These are phyloP conservation scores for Diplodia scrobiculata DNA, from an alignment of 2,329 filamentous ascomycete genomes.

Conservation along the genomic window DNA sequence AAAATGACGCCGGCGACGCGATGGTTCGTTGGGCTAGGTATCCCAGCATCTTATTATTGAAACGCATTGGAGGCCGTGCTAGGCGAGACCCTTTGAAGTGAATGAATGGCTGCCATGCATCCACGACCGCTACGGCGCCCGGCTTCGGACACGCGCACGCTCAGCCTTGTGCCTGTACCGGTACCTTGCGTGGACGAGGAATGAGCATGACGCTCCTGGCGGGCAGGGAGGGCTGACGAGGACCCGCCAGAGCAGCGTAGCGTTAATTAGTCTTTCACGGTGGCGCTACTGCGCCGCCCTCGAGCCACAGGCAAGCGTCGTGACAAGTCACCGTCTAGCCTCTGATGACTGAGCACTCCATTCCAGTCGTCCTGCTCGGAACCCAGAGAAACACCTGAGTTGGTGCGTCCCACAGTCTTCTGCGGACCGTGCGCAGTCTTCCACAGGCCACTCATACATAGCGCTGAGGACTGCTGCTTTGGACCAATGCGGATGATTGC, in stretches of 20 bases:
- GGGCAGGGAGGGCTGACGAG: constrained; percentile 5
- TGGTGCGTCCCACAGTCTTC: background rate
- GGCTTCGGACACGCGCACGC: constrained; percentile 1
- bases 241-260: background rate
- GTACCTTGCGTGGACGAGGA: constrained; percentile 10
- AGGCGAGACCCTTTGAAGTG: background rate
- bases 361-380: background rate
- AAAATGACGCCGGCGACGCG: constrained; percentile 15
- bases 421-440: background rate
- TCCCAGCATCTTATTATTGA: constrained; percentile 1
- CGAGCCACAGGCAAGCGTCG: background rate
- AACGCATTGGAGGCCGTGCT: constrained; percentile 10
- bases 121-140: background rate
- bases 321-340: background rate
- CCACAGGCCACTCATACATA: background rate
- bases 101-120: constrained; percentile 14
- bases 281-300: background rate
- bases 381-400: constrained; percentile 5
- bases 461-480: background rate
- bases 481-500: background rate
- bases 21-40: background rate
- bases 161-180: background rate
- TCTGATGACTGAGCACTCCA: background rate
- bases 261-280: background rate
- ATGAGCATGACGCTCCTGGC: background rate